A percentile compares a stretch with the other conserved stretches of the same genome.
Conservation (phyloP, 2,329 filamentous ascomycete genomes). For the Ilyonectria mors-panacis region DNA sequence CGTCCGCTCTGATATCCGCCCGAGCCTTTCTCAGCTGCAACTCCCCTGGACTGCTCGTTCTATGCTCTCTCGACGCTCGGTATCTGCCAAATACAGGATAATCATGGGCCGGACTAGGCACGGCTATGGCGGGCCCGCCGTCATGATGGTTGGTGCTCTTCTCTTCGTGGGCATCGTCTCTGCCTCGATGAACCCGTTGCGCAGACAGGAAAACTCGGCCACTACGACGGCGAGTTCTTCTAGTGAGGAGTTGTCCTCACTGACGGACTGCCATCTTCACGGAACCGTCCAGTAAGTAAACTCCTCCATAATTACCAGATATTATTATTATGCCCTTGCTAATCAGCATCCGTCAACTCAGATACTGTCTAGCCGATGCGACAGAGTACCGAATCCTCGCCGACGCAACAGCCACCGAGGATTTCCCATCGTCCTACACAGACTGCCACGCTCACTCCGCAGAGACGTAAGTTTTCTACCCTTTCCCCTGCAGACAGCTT, state of each 20-base stretch:
- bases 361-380: constrained; percentile 41
- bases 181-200: constrained; percentile 38
- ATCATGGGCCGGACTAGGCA: constrained; percentile 37
- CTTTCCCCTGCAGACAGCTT: background rate
- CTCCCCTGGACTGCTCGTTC: background rate
- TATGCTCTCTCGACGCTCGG: constrained; percentile 19
- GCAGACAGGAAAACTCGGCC: constrained; percentile 31
- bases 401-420: constrained; percentile 38
- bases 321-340: background rate
- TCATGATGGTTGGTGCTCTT: constrained; percentile 26
- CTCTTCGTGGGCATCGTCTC: constrained; percentile 39
- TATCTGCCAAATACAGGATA: constrained; percentile 3
- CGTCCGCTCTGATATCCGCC: background rate
- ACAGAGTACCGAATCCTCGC: constrained; percentile 43
- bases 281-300: constrained; percentile 36
- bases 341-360: background rate
- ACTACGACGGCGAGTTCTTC: constrained; percentile 29
- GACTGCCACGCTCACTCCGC: constrained; percentile 43
- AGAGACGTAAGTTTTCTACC: constrained; percentile 26
- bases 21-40: background rate
- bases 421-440: constrained; percentile 43
- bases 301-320: fast-evolving
- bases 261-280: constrained; percentile 44
- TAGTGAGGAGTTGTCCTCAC: constrained; percentile 32
- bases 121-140: constrained; percentile 28